phyloP scores from a whole-genome alignment of 768 basidiomycete genomes.

The Termitomyces eurrhizus region DNA sequence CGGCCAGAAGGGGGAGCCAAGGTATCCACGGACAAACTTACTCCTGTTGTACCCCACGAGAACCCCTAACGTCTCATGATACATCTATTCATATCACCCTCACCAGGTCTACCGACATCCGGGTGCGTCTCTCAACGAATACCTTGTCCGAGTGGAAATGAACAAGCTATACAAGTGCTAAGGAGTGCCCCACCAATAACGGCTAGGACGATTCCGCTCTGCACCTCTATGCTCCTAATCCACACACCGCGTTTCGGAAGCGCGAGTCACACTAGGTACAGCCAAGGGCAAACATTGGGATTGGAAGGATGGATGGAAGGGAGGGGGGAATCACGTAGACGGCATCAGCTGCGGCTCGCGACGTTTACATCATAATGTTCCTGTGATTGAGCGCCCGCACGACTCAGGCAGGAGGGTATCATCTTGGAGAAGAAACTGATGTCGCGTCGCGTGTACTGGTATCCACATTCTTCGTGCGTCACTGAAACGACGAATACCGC shows the following conservation, averaged over 20 bases:
- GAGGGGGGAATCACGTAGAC: background rate
- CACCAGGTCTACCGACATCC: background rate
- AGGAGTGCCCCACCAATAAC: background rate
- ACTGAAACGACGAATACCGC: background rate
- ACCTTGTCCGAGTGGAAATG: background rate
- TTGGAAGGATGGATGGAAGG: background rate
- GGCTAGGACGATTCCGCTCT: background rate
- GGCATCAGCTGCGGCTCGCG: background rate
- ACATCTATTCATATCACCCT: background rate
- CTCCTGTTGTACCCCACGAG: background rate
- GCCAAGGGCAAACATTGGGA: background rate
- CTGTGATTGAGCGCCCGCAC: background rate
- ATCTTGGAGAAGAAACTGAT: background rate
- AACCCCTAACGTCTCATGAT: background rate
- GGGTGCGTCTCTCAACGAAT: background rate
- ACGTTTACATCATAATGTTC: background rate
- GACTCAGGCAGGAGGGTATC: background rate
- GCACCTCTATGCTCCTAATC: background rate
- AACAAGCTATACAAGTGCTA: background rate
- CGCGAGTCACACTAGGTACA: background rate
- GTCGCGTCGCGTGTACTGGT: background rate
- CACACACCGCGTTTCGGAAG: background rate
- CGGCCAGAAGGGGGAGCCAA: background rate
- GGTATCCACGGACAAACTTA: background rate
- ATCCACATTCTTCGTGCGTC: background rate